These are phyloP conservation scores for Cladobotryum mycophilum DNA, from an alignment of 2,329 filamentous ascomycete species.

Conservation along the genomic window DNA sequence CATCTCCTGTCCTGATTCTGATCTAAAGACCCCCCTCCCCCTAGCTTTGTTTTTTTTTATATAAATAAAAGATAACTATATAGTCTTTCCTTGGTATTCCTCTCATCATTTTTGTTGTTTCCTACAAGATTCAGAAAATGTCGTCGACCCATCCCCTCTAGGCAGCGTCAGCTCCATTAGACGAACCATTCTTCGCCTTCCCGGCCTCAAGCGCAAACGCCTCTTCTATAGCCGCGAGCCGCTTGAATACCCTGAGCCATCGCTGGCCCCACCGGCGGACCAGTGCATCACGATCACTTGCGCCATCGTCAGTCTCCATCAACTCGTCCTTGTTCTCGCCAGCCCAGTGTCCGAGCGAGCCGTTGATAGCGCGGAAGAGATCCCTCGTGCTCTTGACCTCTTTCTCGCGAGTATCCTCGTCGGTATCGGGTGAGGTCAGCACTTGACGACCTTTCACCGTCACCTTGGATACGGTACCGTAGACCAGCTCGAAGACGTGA, in stretches of 20 bases:
- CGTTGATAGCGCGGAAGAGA: constrained; percentile 75
- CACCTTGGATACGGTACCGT: constrained; percentile 84
- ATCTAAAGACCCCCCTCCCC: no score
- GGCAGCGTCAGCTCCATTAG: constrained; percentile 9
- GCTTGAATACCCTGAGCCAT: constrained; percentile 79
- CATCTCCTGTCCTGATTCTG: neutral
- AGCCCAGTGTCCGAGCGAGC: constrained; percentile 67
- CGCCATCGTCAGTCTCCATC: constrained; percentile 61
- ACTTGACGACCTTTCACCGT: constrained; percentile 80
- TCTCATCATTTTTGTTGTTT: neutral
- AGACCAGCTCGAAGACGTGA: constrained; percentile 84
- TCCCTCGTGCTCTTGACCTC: constrained; percentile 71
- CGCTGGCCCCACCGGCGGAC: constrained; percentile 75
- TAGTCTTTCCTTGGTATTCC: neutral
- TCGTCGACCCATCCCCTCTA: constrained; percentile 7
- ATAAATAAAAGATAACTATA: neutral
- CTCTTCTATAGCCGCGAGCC: constrained; percentile 82
- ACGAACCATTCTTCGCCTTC: constrained; percentile 17
- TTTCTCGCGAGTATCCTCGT: constrained; percentile 59
- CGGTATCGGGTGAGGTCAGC: constrained; percentile 53
- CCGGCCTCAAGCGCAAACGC: constrained; percentile 43
- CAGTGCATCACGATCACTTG: constrained; percentile 53
- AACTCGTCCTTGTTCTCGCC: constrained; percentile 66
- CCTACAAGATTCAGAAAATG: constrained; percentile 4
- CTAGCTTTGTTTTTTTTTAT: neutral